Percentiles rank a stretch among this genome's conserved stretches.
Conservation (phyloP, 495 filamentous ascomycete genomes). For the Copromyces sp. region DNA sequence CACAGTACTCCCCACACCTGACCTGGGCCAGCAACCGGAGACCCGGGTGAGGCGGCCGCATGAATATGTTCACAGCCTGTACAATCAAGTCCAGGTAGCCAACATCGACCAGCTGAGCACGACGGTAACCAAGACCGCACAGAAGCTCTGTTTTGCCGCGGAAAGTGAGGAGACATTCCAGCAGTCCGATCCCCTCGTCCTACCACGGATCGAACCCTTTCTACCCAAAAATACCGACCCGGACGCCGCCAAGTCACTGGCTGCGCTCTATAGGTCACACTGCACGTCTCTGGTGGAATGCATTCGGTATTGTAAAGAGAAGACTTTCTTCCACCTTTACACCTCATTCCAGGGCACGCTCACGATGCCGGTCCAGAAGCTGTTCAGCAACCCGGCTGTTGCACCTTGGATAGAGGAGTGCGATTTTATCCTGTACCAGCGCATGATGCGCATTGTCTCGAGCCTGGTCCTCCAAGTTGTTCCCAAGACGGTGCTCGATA, state of each 20-base stretch:
- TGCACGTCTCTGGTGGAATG: constrained; percentile 91
- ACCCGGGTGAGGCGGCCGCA: constrained; percentile 14
- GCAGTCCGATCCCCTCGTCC: constrained; percentile 54
- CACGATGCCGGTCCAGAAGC: constrained; percentile 93
- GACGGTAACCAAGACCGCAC: constrained; percentile 46
- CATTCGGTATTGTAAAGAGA: constrained; percentile 89
- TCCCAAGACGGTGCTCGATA: constrained; percentile 70
- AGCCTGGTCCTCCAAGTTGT: constrained; percentile 80
- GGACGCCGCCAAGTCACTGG: constrained; percentile 71
- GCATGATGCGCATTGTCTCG: constrained; percentile 85
- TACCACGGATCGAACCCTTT: constrained; percentile 70
- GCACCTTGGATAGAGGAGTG: constrained; percentile 91
- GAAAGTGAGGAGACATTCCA: constrained; percentile 40
- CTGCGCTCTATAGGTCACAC: constrained; percentile 82
- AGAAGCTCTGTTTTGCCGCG: constrained; percentile 56
- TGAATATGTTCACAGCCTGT: constrained; percentile 34
- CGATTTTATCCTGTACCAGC: constrained; percentile 89
- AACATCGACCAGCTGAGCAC: constrained; percentile 35
- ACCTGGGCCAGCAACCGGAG: constrained; percentile 23
- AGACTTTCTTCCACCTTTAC: constrained; percentile 91
- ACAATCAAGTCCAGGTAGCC: constrained; percentile 38
- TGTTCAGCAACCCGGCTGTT: constrained; percentile 70
- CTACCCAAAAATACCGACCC: constrained; percentile 66
- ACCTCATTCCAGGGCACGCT: constrained; percentile 90
- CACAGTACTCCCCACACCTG: constrained; percentile 60